A percentile compares a stretch with the other conserved stretches of the same genome.
phyloP scores from a whole-genome alignment of 139 green algal species.

The Dunaliella primolecta region DNA sequence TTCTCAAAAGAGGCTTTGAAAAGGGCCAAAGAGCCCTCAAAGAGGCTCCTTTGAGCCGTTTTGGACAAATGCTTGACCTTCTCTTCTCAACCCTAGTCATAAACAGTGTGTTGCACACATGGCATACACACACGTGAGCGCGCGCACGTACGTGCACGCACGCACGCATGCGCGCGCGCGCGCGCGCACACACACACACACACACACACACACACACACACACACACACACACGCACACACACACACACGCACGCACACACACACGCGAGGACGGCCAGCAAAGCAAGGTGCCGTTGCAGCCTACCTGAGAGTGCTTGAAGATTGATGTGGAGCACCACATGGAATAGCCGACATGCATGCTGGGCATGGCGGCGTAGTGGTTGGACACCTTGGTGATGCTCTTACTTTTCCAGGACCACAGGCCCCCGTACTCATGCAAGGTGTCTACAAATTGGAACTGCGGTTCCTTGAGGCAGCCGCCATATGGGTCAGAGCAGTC shows the following conservation, averaged over 20 bases:
- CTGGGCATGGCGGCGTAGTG: slow-evolving; percentile 41
- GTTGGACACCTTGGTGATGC: slow-evolving; percentile 28
- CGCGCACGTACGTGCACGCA: not conserved
- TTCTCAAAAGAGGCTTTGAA: too few species aligned
- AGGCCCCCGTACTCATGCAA: slow-evolving; percentile 18
- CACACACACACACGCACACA: not conserved
- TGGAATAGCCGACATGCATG: slow-evolving; percentile 39
- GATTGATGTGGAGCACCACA: slow-evolving; percentile 32
- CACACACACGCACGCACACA: not conserved
- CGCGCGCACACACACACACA: too few species aligned
- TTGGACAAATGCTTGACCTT: too few species aligned
- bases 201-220: not conserved
- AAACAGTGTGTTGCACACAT: too few species aligned
- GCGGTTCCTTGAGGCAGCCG: slow-evolving; percentile 12
- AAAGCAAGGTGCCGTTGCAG: too few species aligned
- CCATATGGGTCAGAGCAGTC: slow-evolving; percentile 27
- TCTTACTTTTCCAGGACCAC: slow-evolving; percentile 34
- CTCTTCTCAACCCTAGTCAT: too few species aligned
- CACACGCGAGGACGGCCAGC: too few species aligned
- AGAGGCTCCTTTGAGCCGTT: too few species aligned
- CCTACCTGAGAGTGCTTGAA: slow-evolving; percentile 13
- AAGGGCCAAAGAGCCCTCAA: too few species aligned
- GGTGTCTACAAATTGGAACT: slow-evolving; percentile 10
- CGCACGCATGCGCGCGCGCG: not conserved
- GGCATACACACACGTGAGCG: too few species aligned